Evolutionary conservation across 2,329 filamentous ascomycete species (phyloP).

Genomic region (Neurospora sp.): DNA sequence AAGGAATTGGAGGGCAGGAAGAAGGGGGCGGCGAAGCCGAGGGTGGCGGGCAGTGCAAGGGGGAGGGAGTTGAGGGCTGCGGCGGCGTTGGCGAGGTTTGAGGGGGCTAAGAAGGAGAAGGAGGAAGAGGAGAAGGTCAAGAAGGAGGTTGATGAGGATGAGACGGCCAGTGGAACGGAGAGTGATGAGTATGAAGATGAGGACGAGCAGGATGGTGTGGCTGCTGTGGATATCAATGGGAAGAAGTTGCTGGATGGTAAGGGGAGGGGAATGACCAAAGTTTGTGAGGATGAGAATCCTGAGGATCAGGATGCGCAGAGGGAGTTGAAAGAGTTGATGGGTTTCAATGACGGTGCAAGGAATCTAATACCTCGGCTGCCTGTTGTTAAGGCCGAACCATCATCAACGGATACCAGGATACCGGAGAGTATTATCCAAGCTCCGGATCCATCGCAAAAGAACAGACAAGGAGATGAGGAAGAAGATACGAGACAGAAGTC

Average conservation of each 20-base stretch:
- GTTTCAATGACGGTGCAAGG: slow-evolving; percentile 21
- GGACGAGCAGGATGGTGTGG: slow-evolving; percentile 31
- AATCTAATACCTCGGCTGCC: slow-evolving; percentile 3
- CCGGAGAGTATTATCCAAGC: neutral
- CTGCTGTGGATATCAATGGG: slow-evolving; percentile 56
- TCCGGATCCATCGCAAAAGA: slow-evolving; percentile 1
- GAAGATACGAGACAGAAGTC: neutral
- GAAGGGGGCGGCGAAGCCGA: slow-evolving; percentile 52
- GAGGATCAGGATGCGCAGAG: slow-evolving; percentile 46
- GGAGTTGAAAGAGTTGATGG: slow-evolving; percentile 59
- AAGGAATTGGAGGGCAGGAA: slow-evolving; percentile 58
- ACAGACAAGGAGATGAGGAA: neutral
- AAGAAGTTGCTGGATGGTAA: slow-evolving; percentile 53
- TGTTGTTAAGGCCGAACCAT: neutral
- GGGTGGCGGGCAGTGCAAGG: slow-evolving; percentile 63
- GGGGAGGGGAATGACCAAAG: slow-evolving; percentile 58
- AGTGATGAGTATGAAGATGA: slow-evolving; percentile 31
- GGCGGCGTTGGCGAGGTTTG: slow-evolving; percentile 66
- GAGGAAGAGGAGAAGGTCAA: slow-evolving; percentile 22
- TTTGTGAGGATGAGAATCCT: slow-evolving; percentile 60
- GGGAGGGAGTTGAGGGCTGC: slow-evolving; percentile 68
- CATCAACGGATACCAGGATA: neutral
- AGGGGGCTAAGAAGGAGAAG: slow-evolving; percentile 44
- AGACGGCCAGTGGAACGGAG: slow-evolving; percentile 37
- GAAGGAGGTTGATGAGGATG: slow-evolving; percentile 31